A percentile compares a stretch with the other conserved stretches of the same genome.
Conservation (phyloP, 202 grass and related monocot species). For the Miscanthus sacchariflorus region DNA sequence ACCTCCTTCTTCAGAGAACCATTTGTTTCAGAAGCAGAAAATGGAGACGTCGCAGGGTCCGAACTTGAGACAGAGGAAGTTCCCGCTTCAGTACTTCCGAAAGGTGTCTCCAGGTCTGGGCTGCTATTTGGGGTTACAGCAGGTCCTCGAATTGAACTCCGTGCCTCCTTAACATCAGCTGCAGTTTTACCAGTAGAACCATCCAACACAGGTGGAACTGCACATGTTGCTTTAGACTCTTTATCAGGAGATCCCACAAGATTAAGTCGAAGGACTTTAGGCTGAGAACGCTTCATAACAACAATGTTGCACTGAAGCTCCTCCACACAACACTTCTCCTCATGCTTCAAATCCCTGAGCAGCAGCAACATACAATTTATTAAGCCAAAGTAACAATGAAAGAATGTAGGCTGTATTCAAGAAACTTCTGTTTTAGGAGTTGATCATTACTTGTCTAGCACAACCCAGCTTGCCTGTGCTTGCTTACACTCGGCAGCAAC, state of each 20-base stretch:
- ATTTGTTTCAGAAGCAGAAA: constrained; percentile 80
- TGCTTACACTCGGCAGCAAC: constrained; percentile 88
- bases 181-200: constrained; percentile 53
- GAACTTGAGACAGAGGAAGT: constrained; percentile 96
- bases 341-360: constrained; percentile 91
- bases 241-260: constrained; percentile 88
- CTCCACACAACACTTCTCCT: constrained; percentile 91
- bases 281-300: constrained; percentile 94
- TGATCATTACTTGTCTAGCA: constrained; percentile 91
- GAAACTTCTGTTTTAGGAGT: constrained; percentile 25
- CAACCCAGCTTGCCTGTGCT: constrained; percentile 97
- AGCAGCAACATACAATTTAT: constrained; percentile 47
- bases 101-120: constrained; percentile 80
- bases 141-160: constrained; percentile 71
- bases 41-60: constrained; percentile 89
- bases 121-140: constrained; percentile 94
- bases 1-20: constrained; percentile 66
- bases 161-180: constrained; percentile 57
- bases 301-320: constrained; percentile 98
- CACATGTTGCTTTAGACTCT: constrained; percentile 50
- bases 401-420: constrained; percentile 23
- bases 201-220: constrained; percentile 47
- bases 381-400: constrained; percentile 19
- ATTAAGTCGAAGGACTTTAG: constrained; percentile 98
- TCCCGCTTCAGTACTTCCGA: constrained; percentile 86